These are phyloP conservation scores for Pisolithus tinctorius DNA, from an alignment of 768 basidiomycete genomes.

Conservation along the genomic window DNA sequence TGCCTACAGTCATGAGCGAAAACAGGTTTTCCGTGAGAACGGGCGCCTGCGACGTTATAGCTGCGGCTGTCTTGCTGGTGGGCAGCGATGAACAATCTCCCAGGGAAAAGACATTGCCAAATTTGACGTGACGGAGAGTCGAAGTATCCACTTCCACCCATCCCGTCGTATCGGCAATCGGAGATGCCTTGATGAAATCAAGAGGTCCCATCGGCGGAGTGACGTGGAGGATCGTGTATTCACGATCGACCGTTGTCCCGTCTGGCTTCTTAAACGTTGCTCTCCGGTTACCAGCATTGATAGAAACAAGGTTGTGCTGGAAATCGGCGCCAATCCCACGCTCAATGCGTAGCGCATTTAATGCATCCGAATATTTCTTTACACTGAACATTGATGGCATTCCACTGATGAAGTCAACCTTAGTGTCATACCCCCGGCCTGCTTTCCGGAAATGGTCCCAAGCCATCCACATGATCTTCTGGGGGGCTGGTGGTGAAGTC, in stretches of 20 bases:
- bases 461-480: conserved; percentile 97
- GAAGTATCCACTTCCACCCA: conserved; percentile 84
- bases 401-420: conserved; percentile 81
- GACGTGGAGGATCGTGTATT: conserved; percentile 81
- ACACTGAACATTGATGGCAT: conserved; percentile 96
- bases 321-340: conserved; percentile 81
- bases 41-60: conserved; percentile 86
- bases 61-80: conserved; percentile 94
- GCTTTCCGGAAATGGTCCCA: conserved; percentile 75
- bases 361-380: conserved; percentile 89
- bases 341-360: conserved; percentile 68
- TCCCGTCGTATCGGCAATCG: conserved; percentile 73
- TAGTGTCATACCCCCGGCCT: conserved; percentile 47
- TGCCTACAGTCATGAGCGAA: conserved; percentile 67
- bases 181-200: conserved; percentile 69
- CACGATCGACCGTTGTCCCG: conserved; percentile 58
- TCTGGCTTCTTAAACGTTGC: conserved; percentile 84
- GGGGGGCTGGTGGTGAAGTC: conserved; percentile 48
- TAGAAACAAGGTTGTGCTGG: conserved; percentile 70
- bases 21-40: conserved; percentile 87
- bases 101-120: conserved; percentile 76
- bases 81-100: conserved; percentile 93
- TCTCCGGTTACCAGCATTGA: conserved; percentile 63
- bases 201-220: conserved; percentile 91
- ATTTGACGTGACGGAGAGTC: conserved; percentile 81